Percentiles rank a stretch among this genome's conserved stretches.
phyloP scores from a whole-genome alignment of 805 yeast genomes.

The Wickerhamiella domercqiae region DNA sequence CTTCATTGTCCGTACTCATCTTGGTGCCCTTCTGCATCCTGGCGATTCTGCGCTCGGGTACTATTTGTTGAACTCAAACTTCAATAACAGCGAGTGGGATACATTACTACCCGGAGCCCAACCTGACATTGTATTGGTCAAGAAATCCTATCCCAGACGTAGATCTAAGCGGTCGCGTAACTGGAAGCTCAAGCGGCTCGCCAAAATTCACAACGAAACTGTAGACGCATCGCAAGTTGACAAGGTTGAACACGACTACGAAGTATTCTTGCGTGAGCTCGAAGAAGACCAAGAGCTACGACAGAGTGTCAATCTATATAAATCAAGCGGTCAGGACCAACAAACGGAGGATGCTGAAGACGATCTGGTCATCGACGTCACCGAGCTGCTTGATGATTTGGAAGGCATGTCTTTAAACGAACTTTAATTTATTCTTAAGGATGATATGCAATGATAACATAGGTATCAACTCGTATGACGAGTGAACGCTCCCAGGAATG shows the following conservation, averaged over 20 bases:
- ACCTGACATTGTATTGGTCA: slow-evolving; percentile 77
- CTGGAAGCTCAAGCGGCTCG: slow-evolving; percentile 97
- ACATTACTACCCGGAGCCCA: slow-evolving; percentile 26
- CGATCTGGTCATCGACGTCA: slow-evolving; percentile 72
- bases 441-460: too few species aligned
- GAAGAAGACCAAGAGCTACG: slow-evolving; percentile 95
- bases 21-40: slow-evolving; percentile 83
- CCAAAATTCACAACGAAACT: slow-evolving; percentile 51
- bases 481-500: too few species aligned
- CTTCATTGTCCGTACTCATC: slow-evolving; percentile 65
- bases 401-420: slow-evolving; percentile 26
- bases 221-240: slow-evolving; percentile 55
- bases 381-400: slow-evolving; percentile 85
- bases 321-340: slow-evolving; percentile 28
- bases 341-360: slow-evolving; percentile 32
- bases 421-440: too few species aligned
- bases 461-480: too few species aligned
- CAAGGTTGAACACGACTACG: slow-evolving; percentile 88
- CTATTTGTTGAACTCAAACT: slow-evolving; percentile 63
- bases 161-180: slow-evolving; percentile 55
- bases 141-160: slow-evolving; percentile 73
- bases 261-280: slow-evolving; percentile 85
- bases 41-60: slow-evolving; percentile 90
- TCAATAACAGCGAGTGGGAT: slow-evolving; percentile 33
- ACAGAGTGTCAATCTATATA: slow-evolving; percentile 78